These are phyloP conservation scores for Oryza meyeriana DNA, from an alignment of 176 grass and related monocot species.

Conservation along the genomic window DNA sequence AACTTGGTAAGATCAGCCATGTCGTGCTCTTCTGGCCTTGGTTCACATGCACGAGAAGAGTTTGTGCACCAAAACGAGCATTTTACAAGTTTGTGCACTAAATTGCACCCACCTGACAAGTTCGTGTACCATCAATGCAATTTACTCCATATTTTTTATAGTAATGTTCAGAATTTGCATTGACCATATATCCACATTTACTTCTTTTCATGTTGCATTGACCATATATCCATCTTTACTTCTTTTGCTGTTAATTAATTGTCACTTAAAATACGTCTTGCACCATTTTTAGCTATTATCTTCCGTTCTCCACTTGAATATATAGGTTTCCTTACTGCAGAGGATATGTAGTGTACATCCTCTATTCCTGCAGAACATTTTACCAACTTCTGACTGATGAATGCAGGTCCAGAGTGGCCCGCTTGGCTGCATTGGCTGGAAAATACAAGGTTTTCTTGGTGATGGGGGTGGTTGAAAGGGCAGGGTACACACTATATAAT, in stretches of 20 bases:
- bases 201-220: neutral
- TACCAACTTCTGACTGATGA: neutral
- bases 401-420: constrained; percentile 76
- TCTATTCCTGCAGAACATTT: neutral
- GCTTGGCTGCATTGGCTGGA: constrained; percentile 75
- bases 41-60: too few relatives aligned
- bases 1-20: too few relatives aligned
- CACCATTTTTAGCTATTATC: neutral
- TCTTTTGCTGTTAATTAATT: neutral
- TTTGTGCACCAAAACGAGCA: too few relatives aligned
- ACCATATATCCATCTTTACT: neutral
- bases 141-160: too few relatives aligned
- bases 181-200: neutral
- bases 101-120: too few relatives aligned
- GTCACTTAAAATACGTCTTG: neutral
- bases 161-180: neutral
- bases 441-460: constrained; percentile 85
- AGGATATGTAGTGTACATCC: neutral
- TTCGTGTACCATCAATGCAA: too few relatives aligned
- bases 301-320: neutral
- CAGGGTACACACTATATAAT: constrained; percentile 79
- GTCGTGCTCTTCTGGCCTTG: too few relatives aligned
- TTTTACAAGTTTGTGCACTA: too few relatives aligned
- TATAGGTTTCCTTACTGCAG: neutral
- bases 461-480: constrained; percentile 89